phyloP scores from a whole-genome alignment of 805 yeast species.

The Jamesozyma spencerorum region DNA sequence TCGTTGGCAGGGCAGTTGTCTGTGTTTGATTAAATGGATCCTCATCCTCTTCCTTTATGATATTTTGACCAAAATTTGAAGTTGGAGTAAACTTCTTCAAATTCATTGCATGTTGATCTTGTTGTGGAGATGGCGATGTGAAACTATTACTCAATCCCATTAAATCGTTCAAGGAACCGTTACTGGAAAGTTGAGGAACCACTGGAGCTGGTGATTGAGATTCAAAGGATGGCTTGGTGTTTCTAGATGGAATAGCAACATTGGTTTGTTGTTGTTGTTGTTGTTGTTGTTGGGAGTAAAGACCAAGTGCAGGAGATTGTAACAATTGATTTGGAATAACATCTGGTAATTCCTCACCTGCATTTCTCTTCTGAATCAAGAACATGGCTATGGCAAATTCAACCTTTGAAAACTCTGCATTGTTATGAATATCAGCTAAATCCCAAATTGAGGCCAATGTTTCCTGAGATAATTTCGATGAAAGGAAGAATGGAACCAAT shows the following conservation, averaged over 20 bases:
- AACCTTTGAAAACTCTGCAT: constrained; percentile 66
- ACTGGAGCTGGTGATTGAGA: constrained; percentile 5
- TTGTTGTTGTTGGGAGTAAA: constrained; percentile 12
- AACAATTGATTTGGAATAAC: constrained; percentile 61
- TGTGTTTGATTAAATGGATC: constrained; percentile 7
- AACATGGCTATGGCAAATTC: constrained; percentile 94
- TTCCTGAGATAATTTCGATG: constrained; percentile 79
- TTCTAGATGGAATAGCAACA: constrained; percentile 32
- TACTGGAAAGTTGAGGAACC: constrained; percentile 22
- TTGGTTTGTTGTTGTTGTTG: constrained; percentile 11
- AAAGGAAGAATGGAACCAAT: constrained; percentile 80
- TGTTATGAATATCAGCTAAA: constrained; percentile 77
- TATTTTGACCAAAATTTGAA: constrained; percentile 75
- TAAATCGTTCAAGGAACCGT: constrained; percentile 57
- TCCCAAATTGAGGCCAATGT: constrained; percentile 90
- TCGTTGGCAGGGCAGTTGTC: background rate
- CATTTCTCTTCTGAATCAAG: constrained; percentile 72
- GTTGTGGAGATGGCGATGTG: constrained; percentile 17
- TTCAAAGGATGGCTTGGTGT: constrained; percentile 30
- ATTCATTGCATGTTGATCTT: constrained; percentile 17
- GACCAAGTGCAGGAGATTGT: constrained; percentile 28
- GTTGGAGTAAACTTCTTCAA: constrained; percentile 60
- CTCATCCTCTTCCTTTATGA: constrained; percentile 34
- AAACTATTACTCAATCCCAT: constrained; percentile 42
- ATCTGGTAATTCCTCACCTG: constrained; percentile 72